A percentile compares a stretch with the other conserved stretches of the same genome.
These are phyloP conservation scores for Clitoria ternatea DNA, from an alignment of 306 rosid genomes.

Conservation along the genomic window DNA sequence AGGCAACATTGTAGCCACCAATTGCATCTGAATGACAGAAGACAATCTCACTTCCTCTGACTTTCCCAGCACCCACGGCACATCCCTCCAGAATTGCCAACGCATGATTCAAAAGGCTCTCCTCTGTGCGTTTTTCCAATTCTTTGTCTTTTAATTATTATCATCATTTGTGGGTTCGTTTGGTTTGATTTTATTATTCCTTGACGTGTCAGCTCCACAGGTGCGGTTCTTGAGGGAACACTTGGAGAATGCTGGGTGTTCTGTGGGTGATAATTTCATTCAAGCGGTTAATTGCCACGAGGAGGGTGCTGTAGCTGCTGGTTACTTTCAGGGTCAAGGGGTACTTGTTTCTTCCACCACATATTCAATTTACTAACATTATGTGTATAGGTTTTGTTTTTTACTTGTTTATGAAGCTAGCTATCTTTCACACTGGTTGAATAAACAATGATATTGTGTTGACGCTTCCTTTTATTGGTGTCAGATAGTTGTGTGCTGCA, in stretches of 20 bases:
- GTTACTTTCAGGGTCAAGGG: slow-evolving; percentile 69
- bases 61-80: slow-evolving; percentile 24
- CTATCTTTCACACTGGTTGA: background rate
- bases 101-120: slow-evolving; percentile 63
- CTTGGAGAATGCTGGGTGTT: slow-evolving; percentile 74
- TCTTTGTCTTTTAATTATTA: background rate
- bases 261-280: slow-evolving; percentile 50
- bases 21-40: background rate
- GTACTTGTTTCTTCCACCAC: slow-evolving; percentile 30
- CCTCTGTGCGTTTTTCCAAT: slow-evolving; percentile 34
- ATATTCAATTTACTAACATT: too few relatives aligned
- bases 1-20: too few relatives aligned
- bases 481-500: slow-evolving; percentile 73
- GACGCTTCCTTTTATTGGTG: slow-evolving; percentile 11
- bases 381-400: background rate
- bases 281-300: slow-evolving; percentile 51
- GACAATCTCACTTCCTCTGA: background rate
- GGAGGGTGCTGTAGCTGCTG: slow-evolving; percentile 37
- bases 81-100: slow-evolving; percentile 49
- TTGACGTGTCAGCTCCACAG: slow-evolving; percentile 45
- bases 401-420: background rate
- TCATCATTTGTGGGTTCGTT: background rate
- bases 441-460: background rate
- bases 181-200: background rate
- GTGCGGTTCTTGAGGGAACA: slow-evolving; percentile 64